Base-by-base conservation (phyloP, 805 yeast genomes). In the Wickerhamiella cacticola region DNA sequence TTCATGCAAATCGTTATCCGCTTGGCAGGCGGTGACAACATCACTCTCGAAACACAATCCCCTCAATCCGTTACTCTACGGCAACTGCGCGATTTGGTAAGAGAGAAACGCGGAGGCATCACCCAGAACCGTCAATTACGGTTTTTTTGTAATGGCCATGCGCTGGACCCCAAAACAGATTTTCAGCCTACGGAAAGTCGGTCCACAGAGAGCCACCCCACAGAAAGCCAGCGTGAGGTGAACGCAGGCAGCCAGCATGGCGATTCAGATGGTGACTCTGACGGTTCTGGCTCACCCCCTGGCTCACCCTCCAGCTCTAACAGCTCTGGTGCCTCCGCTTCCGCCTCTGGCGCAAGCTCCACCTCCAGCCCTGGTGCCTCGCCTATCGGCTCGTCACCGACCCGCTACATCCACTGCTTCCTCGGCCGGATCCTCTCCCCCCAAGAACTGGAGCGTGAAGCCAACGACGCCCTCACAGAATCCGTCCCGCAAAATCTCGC, bases 371-470 rank as follows among this genome's bases (percentile, higher is more conserved):
- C n/a, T n/a, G n/a, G n/a, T n/a, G n/a, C n/a, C n/a, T n/a, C n/a
- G n/a, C n/a, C n/a, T n/a, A n/a, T n/a, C n/a, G n/a, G n/a, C n/a
- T n/a, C n/a, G n/a, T n/a, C n/a, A n/a, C n/a, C n/a, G n/a, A n/a
- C n/a, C n/a, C n/a, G n/a, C n/a, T 83, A 79, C 57, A 69, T 86
- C 3, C 94, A 84, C 60, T 85, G 95, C 64, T 73, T 84, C 3
- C 71, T 84, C 12, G 95, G 95, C 5, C 86, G 76, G 28, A 72
- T 69, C 12, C 58, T 82, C 35, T 67, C 75, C 0, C 59, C 64
- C 0, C 74, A 69, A 13, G 84, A 81, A 57, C 62, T 84, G 24
- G 69, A 66, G 1, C 67, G 74, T 39, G 94, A 83, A 55, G 73
- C 72, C 45, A 55, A 75, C 45, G 88, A 82, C 57, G 15, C 24